phyloP scores from a whole-genome alignment of 2,329 filamentous ascomycete genomes.

The Microdochium nivale region DNA sequence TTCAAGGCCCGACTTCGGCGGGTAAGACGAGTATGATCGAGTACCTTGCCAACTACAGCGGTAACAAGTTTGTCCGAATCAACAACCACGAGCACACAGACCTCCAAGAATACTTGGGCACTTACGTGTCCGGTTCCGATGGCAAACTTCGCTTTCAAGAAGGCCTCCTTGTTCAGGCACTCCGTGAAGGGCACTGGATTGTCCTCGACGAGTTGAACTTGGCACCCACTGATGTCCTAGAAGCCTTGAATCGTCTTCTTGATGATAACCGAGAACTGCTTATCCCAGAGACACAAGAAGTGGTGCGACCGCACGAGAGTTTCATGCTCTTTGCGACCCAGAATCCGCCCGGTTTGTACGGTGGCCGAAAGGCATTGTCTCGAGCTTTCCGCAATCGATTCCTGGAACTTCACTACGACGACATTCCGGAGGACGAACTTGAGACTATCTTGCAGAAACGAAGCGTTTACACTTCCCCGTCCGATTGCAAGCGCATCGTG shows the following conservation, averaged over 20 bases:
- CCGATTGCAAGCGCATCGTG: slow-evolving; percentile 86
- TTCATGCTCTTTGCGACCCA: slow-evolving; percentile 99
- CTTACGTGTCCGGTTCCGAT: slow-evolving; percentile 78
- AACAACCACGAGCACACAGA: slow-evolving; percentile 99
- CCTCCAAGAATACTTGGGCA: slow-evolving; percentile 93
- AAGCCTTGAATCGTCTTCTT: slow-evolving; percentile 88
- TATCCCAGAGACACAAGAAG: slow-evolving; percentile 92
- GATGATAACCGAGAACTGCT: slow-evolving; percentile 95
- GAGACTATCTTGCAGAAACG: slow-evolving; percentile 85
- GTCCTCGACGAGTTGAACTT: slow-evolving; percentile 96
- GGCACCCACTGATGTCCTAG: slow-evolving; percentile 91
- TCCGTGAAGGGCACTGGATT: slow-evolving; percentile 93
- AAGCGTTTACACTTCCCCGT: slow-evolving; percentile 77
- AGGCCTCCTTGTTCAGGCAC: slow-evolving; percentile 83
- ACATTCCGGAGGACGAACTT: slow-evolving; percentile 91
- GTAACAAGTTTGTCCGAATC: slow-evolving; percentile 95
- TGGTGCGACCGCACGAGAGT: slow-evolving; percentile 83
- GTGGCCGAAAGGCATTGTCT: slow-evolving; percentile 86
- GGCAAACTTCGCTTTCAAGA: slow-evolving; percentile 88
- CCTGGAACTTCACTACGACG: slow-evolving; percentile 92
- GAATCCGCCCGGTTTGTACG: slow-evolving; percentile 92
- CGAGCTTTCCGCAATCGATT: slow-evolving; percentile 96
- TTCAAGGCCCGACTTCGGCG: slow-evolving; percentile 93
- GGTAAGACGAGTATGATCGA: slow-evolving; percentile 99
- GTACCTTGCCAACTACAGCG: slow-evolving; percentile 91